Percentiles rank a stretch among this genome's conserved stretches.
Conservation (phyloP, 495 filamentous ascomycete species). For the Lindgomyces ingoldianus region DNA sequence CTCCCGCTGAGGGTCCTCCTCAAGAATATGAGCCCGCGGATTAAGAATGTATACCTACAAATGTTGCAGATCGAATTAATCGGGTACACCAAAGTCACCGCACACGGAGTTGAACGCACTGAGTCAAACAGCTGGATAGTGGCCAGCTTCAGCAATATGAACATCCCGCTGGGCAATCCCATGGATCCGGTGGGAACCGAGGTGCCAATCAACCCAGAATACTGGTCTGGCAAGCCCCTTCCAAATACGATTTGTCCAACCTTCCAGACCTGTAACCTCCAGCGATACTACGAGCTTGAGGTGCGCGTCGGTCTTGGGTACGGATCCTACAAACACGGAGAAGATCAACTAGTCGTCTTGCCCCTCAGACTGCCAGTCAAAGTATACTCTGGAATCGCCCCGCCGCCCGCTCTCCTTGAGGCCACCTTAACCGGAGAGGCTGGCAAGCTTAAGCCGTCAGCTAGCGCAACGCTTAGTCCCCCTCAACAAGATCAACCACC, state of each 20-base stretch:
- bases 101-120: slow-evolving; percentile 66
- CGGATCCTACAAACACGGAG: slow-evolving; percentile 45
- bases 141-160: slow-evolving; percentile 65
- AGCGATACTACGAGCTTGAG: slow-evolving; percentile 78
- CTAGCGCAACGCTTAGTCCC: slow-evolving; percentile 11
- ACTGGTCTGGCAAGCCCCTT: slow-evolving; percentile 70
- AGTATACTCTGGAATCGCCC: slow-evolving; percentile 88
- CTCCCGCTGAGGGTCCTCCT: slow-evolving; percentile 78
- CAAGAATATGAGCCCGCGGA: slow-evolving; percentile 66
- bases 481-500: slow-evolving; percentile 34
- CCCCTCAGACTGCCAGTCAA: slow-evolving; percentile 75
- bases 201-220: slow-evolving; percentile 59
- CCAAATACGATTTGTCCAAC: slow-evolving; percentile 83
- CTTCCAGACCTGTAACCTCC: slow-evolving; percentile 88
- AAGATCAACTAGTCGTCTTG: slow-evolving; percentile 66
- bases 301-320: slow-evolving; percentile 73
- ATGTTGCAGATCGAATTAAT: slow-evolving; percentile 79
- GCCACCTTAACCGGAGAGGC: slow-evolving; percentile 53
- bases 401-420: slow-evolving; percentile 72
- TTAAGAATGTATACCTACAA: slow-evolving; percentile 68
- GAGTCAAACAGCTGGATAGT: slow-evolving; percentile 71
- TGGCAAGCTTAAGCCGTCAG: slow-evolving; percentile 8
- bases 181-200: slow-evolving; percentile 65
- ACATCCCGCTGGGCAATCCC: slow-evolving; percentile 60
- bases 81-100: slow-evolving; percentile 73